Evolutionary conservation across 1,284 basidiomycete genomes (phyloP), one percentile per base, ranked within the genome.

Genomic region (Papiliotrema fonsecae): DNA sequence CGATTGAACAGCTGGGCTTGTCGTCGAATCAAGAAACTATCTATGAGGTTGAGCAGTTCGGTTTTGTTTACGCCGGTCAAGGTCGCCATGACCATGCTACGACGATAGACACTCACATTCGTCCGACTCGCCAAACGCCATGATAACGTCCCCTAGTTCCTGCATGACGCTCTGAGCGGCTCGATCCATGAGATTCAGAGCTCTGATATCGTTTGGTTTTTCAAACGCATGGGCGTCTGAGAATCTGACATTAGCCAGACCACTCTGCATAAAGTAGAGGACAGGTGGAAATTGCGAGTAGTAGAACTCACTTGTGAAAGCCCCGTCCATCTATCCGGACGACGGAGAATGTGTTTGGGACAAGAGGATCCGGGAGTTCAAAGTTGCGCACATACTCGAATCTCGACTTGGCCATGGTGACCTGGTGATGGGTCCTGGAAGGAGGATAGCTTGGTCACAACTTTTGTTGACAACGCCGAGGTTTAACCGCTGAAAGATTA

Each of bases 111-210:
- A 42, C 79, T 52, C 57, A 87, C 90, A 97, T 73, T 98, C 96
- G 72, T 98, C 96, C 35, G 90, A 94, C 76, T 98, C 89, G 1
- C 94, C 94, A 69, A 96, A 98, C 0, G 81, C 94, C 26, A 93
- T 78, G 6, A 89, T 76, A 45, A 94, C 81, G 27, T 46, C 89
- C 38, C 81, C 80, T 63, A 86, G 85, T 63, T 86, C 83, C 31
- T 83, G 75, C 86, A 98, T 87, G 30, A 96, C 80, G 38, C 82
- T 77, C 56, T 78, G 77, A 0, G 96, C 94, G 0, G 92, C 89
- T 50, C 82, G 80, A 67, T 99, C 93, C 94, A 98, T 97, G 35
- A 98, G 79, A 55, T 84, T 74, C 6, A 99, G 77, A 0, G 93
- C 94, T 18, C 82, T 79, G 31, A 80, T 72, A 72, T 99, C 94